phyloP scores from a whole-genome alignment of 352 stramenopile genomes.

The Phytophthora crassamura region DNA sequence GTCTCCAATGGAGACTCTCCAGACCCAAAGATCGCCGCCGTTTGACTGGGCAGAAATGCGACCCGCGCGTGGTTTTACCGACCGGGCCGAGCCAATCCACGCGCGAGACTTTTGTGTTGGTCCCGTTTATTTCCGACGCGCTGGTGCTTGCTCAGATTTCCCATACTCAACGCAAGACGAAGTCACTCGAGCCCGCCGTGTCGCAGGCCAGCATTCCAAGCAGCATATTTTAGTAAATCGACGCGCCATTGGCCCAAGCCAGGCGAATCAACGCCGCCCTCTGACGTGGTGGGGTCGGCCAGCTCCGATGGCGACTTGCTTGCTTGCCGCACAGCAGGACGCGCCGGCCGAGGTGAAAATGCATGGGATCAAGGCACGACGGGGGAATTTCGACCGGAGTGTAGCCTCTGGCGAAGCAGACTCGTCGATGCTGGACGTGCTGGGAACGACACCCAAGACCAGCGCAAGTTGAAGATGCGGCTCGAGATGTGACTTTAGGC shows the following conservation, averaged over 20 bases:
- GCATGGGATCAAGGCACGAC: too few relatives aligned
- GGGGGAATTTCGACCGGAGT: too few relatives aligned
- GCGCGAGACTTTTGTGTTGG: not conserved
- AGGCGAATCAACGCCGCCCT: constrained; percentile 28
- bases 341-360: too few relatives aligned
- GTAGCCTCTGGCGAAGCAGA: too few relatives aligned
- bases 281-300: constrained; percentile 31
- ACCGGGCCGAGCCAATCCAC: constrained; percentile 4
- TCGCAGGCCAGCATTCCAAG: constrained; percentile 27
- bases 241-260: constrained; percentile 3
- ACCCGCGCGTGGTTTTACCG: constrained; percentile 26
- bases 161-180: constrained; percentile 18
- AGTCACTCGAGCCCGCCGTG: not conserved
- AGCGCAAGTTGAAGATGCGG: too few relatives aligned
- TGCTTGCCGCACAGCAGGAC: constrained; percentile 3
- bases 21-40: constrained; percentile 16
- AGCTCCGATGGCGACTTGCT: constrained; percentile 19
- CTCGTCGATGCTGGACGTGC: too few relatives aligned
- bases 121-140: not conserved
- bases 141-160: constrained; percentile 18
- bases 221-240: constrained; percentile 31
- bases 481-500: too few relatives aligned
- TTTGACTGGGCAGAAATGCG: not conserved
- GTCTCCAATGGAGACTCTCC: too few relatives aligned
- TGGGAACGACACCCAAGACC: too few relatives aligned